These are phyloP conservation scores for Lignosus rhinocerotis DNA, from an alignment of 1,284 basidiomycete species.

Conservation along the genomic window DNA sequence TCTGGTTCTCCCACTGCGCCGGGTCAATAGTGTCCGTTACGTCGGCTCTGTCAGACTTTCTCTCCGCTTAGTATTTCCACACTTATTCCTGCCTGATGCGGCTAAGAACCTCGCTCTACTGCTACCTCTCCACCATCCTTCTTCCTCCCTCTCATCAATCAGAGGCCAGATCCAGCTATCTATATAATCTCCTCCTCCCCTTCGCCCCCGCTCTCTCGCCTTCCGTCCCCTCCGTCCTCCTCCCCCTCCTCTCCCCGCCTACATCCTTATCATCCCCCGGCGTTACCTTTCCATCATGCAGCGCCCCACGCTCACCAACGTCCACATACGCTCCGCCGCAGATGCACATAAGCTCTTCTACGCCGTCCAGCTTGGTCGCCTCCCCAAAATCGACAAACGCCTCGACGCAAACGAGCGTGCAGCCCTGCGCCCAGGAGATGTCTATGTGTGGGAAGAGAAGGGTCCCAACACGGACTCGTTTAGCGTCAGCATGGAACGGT, in stretches of 20 bases:
- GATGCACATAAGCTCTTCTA: conserved; percentile 48
- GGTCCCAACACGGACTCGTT: conserved; percentile 39
- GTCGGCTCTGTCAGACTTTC: conserved; percentile 11
- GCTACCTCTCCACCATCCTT: conserved; percentile 17
- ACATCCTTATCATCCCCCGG: conserved; percentile 9
- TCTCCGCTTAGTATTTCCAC: conserved; percentile 12
- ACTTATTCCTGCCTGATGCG: conserved; percentile 21
- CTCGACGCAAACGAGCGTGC: conserved; percentile 44
- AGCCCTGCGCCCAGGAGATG: conserved; percentile 40
- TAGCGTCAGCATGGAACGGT: conserved; percentile 43
- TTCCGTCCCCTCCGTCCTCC: conserved; percentile 19
- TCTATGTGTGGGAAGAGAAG: conserved; percentile 48
- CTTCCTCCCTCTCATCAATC: conserved; percentile 19
- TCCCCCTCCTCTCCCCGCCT: conserved; percentile 21
- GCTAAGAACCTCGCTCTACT: conserved; percentile 20
- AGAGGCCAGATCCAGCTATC: conserved; percentile 19
- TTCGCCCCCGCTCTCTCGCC: conserved; percentile 22
- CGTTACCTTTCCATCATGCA: conserved; percentile 32
- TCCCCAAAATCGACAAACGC: conserved; percentile 43
- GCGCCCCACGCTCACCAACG: conserved; percentile 39
- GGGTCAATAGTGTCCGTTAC: conserved; percentile 18
- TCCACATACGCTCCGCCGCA: conserved; percentile 41
- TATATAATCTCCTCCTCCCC: conserved; percentile 29
- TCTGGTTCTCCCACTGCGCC: conserved; percentile 5
- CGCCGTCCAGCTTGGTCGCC: conserved; percentile 40